Conservation (phyloP, 163 green algal species). For the Scenedesmus sp. region DNA sequence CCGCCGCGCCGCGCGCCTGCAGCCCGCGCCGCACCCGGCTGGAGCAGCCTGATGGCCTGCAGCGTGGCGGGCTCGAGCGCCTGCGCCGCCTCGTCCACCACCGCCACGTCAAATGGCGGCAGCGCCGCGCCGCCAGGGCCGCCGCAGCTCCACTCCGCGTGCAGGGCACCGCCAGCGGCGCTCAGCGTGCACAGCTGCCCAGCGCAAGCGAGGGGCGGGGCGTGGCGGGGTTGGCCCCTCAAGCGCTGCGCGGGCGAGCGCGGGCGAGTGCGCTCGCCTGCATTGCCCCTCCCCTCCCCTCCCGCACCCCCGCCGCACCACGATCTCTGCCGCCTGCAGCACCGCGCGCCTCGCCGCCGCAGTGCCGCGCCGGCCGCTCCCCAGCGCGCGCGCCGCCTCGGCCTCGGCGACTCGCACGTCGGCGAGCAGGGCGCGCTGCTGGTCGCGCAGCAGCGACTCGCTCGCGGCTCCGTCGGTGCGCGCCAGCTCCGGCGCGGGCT, state of each 20-base stretch:
- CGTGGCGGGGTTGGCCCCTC: not conserved
- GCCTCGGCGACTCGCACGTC: not conserved
- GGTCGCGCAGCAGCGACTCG: constrained; percentile 32
- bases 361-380: not conserved
- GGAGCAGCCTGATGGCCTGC: constrained; percentile 74
- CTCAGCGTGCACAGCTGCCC: constrained; percentile 75
- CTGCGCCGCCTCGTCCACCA: constrained; percentile 92
- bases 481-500: not conserved
- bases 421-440: constrained; percentile 14
- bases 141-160: constrained; percentile 37
- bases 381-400: not conserved
- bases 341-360: constrained; percentile 12
- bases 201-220: not conserved
- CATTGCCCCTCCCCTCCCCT: not conserved
- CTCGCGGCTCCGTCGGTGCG: not conserved
- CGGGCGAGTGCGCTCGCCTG: too few species aligned
- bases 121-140: constrained; percentile 27
- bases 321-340: constrained; percentile 20
- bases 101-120: constrained; percentile 89
- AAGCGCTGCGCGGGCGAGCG: too few species aligned
- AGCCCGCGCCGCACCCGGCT: constrained; percentile 22
- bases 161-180: constrained; percentile 74
- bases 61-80: constrained; percentile 81
- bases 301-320: constrained; percentile 13
- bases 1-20: too few species aligned